These are phyloP conservation scores for Cucurbitaria berberidis DNA, from an alignment of 2,329 filamentous ascomycete genomes.

Conservation along the genomic window DNA sequence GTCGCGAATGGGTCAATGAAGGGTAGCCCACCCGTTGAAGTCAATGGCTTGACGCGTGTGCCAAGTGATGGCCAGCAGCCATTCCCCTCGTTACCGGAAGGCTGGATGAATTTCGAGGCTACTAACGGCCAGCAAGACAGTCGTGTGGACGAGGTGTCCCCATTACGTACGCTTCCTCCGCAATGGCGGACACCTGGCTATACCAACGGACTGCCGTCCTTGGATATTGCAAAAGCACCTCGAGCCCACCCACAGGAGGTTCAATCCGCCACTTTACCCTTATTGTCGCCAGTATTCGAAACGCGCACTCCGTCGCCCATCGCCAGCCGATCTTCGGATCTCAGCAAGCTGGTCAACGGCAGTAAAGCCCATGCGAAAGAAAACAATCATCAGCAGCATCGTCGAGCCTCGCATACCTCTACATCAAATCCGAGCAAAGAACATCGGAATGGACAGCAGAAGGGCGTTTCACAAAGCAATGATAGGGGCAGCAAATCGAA, in stretches of 20 bases:
- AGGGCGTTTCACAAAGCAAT: slow-evolving; percentile 22
- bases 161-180: slow-evolving; percentile 35
- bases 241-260: slow-evolving; percentile 43
- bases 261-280: slow-evolving; percentile 50
- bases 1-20: slow-evolving; percentile 38
- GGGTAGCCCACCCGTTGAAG: slow-evolving; percentile 19
- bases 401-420: slow-evolving; percentile 36
- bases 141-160: slow-evolving; percentile 36
- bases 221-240: slow-evolving; percentile 55
- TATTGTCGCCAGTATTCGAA: slow-evolving; percentile 77
- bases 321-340: slow-evolving; percentile 53
- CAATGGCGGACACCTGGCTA: slow-evolving; percentile 39
- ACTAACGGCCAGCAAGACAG: slow-evolving; percentile 29
- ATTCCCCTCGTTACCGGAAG: slow-evolving; percentile 35
- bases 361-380: slow-evolving; percentile 38
- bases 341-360: slow-evolving; percentile 37
- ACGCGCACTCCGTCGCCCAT: slow-evolving; percentile 74
- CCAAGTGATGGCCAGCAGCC: slow-evolving; percentile 34
- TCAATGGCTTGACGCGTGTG: slow-evolving; percentile 29
- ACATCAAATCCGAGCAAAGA: slow-evolving; percentile 31
- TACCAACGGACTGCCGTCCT: slow-evolving; percentile 38
- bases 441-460: slow-evolving; percentile 32
- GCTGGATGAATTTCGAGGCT: slow-evolving; percentile 35
- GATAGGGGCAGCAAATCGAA: slow-evolving; percentile 35
- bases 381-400: slow-evolving; percentile 32